Base-by-base conservation (phyloP, 768 basidiomycete genomes). In the Lyophyllum semitale region DNA sequence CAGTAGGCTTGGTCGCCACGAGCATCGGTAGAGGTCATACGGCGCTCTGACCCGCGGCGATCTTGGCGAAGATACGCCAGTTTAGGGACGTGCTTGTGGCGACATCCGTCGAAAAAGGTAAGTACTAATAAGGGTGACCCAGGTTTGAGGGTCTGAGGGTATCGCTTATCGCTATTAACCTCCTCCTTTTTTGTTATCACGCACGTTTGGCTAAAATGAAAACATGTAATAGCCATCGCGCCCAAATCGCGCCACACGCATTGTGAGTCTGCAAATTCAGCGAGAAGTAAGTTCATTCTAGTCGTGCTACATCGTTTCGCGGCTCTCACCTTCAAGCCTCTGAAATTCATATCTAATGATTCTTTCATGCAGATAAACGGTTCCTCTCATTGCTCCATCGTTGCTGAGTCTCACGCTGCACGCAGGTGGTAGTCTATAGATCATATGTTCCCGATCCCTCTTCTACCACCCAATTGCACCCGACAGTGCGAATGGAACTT, bases 181-280 rank as follows among this genome's bases (percentile, higher is more conserved):
- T 17, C 38, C 6, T 6, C 15, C 20, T 7, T 17, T 6, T 41
- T 7, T 6, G 15, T 6, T 13, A 29, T 13, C 6, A 53, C 52
- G 15, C 35, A 53, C 52, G 18, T n/a, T 53, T 53, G 7, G 52
- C 52, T 18, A 53, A 27, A 18, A 23, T 46, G n/a, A 45, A 43
- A 13, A 53, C n/a, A n/a, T n/a, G n/a, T 35, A 13, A 53, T 33
- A 12, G 52, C 52, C 52, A 53, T 53, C n/a, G 52, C n/a, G n/a
- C n/a, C n/a, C n/a, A n/a, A n/a, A n/a, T n/a, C n/a, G n/a, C 52
- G 26, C 52, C 52, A 30, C 52, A 53, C 22, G 52, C 52, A n/a
- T 53, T 47, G 26, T 13, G 52, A 38, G 40, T 47, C 45, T 47
- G 17, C 17, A 35, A 1, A 17, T 25, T 17, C 25, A 12, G 22